Percentiles rank a stretch among this genome's conserved stretches.
Conservation (phyloP, 108 stramenopile species). For the Cylindrotheca fusiformis region DNA sequence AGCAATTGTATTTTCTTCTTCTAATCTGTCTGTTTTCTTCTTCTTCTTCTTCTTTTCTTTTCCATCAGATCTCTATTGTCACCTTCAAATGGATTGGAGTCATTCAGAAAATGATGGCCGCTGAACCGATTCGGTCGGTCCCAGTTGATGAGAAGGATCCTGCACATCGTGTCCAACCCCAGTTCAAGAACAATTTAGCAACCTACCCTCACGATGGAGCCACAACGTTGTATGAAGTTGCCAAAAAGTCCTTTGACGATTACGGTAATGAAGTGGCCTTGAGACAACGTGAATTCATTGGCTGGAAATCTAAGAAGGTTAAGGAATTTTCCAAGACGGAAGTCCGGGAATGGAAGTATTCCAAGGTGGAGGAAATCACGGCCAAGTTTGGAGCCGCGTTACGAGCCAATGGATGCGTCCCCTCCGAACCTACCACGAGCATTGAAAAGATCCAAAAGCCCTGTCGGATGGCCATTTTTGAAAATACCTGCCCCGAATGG, state of each 20-base stretch:
- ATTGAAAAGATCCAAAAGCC: conserved; percentile 73
- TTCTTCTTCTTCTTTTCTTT: too few species aligned
- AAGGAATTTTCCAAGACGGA: conserved; percentile 58
- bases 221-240: conserved; percentile 66
- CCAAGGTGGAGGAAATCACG: conserved; percentile 59
- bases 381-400: too few species aligned
- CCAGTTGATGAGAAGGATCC: conserved; percentile 66
- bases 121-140: conserved; percentile 61
- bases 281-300: conserved; percentile 73
- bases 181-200: conserved; percentile 39
- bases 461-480: conserved; percentile 82
- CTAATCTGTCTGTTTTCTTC: too few species aligned
- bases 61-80: conserved; percentile 55
- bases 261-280: conserved; percentile 52
- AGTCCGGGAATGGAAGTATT: conserved; percentile 58
- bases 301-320: too few species aligned
- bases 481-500: conserved; percentile 90
- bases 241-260: conserved; percentile 39
- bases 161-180: conserved; percentile 60
- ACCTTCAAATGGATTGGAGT: conserved; percentile 80
- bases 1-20: not conserved
- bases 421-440: conserved; percentile 51
- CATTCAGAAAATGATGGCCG: conserved; percentile 52
- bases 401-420: conserved; percentile 53
- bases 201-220: conserved; percentile 53